A percentile compares a stretch with the other conserved stretches of the same genome.
Conservation (phyloP, 2,329 filamentous ascomycete genomes). For the Venturia asperata region DNA sequence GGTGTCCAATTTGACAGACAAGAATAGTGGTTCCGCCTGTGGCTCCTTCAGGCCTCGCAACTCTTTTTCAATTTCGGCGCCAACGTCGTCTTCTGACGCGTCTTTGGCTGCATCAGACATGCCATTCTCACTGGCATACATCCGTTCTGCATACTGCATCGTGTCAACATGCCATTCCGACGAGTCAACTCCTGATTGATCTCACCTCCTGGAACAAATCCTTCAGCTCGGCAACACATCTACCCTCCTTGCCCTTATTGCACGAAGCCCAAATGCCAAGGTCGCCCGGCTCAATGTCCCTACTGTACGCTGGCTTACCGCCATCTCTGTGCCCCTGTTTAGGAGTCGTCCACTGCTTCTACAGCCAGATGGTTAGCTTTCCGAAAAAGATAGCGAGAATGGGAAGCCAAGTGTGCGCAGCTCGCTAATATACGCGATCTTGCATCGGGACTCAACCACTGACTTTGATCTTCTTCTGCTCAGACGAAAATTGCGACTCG, state of each 20-base stretch:
- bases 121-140: constrained; percentile 37
- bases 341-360: constrained; percentile 35
- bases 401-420: not conserved
- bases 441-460: not conserved
- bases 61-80: constrained; percentile 64
- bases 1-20: constrained; percentile 47
- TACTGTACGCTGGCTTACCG: constrained; percentile 5
- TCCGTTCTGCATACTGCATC: constrained; percentile 55
- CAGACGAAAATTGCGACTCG: not conserved
- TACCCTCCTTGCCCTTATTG: constrained; percentile 62
- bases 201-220: constrained; percentile 60
- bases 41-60: constrained; percentile 55
- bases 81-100: constrained; percentile 52
- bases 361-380: constrained; percentile 7
- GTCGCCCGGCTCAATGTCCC: constrained; percentile 57
- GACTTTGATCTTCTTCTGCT: constrained; percentile 11
- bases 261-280: constrained; percentile 73
- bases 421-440: constrained; percentile 12
- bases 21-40: constrained; percentile 43
- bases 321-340: constrained; percentile 17
- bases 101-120: constrained; percentile 37
- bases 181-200: constrained; percentile 13
- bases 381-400: not conserved
- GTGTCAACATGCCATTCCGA: constrained; percentile 9
- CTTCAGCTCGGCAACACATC: constrained; percentile 60